phyloP scores from a whole-genome alignment of 768 basidiomycete genomes.

The Saitozyma podzolica region DNA sequence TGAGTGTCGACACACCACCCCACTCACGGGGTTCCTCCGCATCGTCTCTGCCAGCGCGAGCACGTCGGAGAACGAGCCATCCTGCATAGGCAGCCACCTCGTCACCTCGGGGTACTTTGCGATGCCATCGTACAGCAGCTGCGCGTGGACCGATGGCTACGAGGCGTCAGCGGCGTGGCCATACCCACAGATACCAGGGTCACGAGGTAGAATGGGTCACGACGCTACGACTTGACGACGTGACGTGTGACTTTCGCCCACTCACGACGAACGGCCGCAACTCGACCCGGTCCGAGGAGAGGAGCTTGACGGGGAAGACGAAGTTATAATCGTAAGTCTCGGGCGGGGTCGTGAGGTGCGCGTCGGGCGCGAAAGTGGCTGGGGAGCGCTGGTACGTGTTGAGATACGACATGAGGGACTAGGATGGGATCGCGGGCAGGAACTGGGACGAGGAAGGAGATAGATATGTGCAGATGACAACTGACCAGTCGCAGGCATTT shows the following conservation, averaged over 20 bases:
- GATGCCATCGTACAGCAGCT: slow-evolving; percentile 22
- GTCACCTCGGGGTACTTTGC: slow-evolving; percentile 23
- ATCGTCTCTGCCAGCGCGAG: slow-evolving; percentile 18
- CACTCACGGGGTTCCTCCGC: slow-evolving; percentile 2
- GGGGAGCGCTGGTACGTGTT: no score
- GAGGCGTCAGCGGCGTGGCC: no score
- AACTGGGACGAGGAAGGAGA: no score
- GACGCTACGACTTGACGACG: no score
- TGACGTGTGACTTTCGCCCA: neutral
- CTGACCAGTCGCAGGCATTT: no score
- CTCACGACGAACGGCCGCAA: slow-evolving; percentile 43
- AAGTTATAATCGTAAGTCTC: slow-evolving; percentile 48
- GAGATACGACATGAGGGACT: no score
- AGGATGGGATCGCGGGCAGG: no score
- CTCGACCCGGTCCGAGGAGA: slow-evolving; percentile 39
- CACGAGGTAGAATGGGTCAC: no score
- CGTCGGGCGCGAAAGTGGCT: no score
- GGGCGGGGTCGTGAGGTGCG: slow-evolving; percentile 16
- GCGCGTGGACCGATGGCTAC: slow-evolving; percentile 37
- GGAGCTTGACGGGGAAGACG: slow-evolving; percentile 31
- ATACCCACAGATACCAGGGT: no score
- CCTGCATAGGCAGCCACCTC: slow-evolving; percentile 18
- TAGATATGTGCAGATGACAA: no score
- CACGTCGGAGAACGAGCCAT: slow-evolving; percentile 19
- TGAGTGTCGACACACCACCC: neutral